A percentile compares a stretch with the other conserved stretches of the same genome.
phyloP scores from a whole-genome alignment of 495 filamentous ascomycete genomes.

The Aspergillus steynii region DNA sequence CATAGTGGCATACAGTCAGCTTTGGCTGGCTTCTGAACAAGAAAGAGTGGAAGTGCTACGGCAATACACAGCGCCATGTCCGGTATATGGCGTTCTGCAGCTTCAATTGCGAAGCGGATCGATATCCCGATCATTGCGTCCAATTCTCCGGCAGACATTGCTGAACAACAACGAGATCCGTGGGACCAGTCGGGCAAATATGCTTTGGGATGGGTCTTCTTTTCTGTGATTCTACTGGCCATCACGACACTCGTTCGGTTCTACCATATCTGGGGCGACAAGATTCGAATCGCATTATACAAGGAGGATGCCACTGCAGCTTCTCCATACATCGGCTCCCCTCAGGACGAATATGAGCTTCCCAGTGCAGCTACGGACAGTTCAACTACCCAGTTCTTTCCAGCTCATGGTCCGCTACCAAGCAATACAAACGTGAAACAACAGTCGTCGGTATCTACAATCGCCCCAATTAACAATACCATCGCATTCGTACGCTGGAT shows the following conservation, averaged over 20 bases:
- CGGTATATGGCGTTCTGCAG: slow-evolving; percentile 21
- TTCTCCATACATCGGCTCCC: slow-evolving; percentile 48
- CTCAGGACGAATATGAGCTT: slow-evolving; percentile 67
- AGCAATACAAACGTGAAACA: slow-evolving; percentile 47
- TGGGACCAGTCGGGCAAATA: slow-evolving; percentile 84
- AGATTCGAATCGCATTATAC: slow-evolving; percentile 78
- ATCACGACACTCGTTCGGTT: slow-evolving; percentile 63
- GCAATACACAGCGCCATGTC: not conserved
- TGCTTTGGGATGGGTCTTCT: slow-evolving; percentile 84
- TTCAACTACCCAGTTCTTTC: slow-evolving; percentile 72
- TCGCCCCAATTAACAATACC: slow-evolving; percentile 69
- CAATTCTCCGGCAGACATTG: slow-evolving; percentile 67
- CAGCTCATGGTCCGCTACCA: slow-evolving; percentile 50
- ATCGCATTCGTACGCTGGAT: slow-evolving; percentile 79
- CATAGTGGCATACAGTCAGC: not conserved
- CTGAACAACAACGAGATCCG: slow-evolving; percentile 75
- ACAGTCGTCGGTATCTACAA: slow-evolving; percentile 67
- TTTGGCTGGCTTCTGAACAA: not conserved
- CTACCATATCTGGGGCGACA: slow-evolving; percentile 86
- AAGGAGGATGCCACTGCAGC: slow-evolving; percentile 66
- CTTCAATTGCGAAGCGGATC: slow-evolving; percentile 68
- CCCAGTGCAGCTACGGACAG: slow-evolving; percentile 66
- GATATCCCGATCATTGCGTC: slow-evolving; percentile 68
- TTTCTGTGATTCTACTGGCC: slow-evolving; percentile 69
- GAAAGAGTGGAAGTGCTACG: not conserved